Evolutionary conservation across 345 rosid species (phyloP).

Genomic region (Anacardium occidentale): DNA sequence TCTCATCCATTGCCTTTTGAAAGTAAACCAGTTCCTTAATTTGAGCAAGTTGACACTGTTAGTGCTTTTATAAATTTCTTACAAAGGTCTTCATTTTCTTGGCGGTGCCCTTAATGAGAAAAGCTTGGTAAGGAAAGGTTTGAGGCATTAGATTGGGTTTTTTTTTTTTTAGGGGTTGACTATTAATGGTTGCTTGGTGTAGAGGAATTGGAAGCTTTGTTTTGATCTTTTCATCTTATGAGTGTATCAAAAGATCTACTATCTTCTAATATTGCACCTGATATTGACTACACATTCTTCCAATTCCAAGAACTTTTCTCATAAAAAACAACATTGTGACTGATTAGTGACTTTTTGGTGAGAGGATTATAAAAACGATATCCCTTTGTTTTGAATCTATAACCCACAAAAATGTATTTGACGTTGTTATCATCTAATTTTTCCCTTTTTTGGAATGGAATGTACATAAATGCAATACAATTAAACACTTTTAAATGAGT

Average conservation of each 20-base stretch:
- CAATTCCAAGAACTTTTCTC: background rate
- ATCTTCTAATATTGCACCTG: background rate
- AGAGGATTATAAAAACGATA: background rate
- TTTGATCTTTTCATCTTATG: too few relatives aligned
- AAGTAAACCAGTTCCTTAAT: background rate
- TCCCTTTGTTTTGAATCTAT: background rate
- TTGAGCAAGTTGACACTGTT: background rate
- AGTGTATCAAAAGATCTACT: background rate
- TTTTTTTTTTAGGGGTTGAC: too few relatives aligned
- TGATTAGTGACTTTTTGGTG: background rate
- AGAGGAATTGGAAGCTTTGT: too few relatives aligned
- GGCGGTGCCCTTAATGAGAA: background rate
- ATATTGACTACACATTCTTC: background rate
- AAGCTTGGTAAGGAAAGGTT: background rate
- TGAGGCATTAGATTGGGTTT: too few relatives aligned
- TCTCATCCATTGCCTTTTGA: background rate
- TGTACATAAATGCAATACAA: background rate
- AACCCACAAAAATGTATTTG: background rate
- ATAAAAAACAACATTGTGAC: background rate
- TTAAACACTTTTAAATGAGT: background rate
- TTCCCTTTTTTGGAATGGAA: background rate
- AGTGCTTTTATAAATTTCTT: background rate
- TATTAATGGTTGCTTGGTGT: too few relatives aligned
- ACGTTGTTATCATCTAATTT: background rate
- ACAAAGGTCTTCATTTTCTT: too few relatives aligned